These are phyloP conservation scores for Podaxis sp. DNA, from an alignment of 768 basidiomycete genomes.

Conservation along the genomic window DNA sequence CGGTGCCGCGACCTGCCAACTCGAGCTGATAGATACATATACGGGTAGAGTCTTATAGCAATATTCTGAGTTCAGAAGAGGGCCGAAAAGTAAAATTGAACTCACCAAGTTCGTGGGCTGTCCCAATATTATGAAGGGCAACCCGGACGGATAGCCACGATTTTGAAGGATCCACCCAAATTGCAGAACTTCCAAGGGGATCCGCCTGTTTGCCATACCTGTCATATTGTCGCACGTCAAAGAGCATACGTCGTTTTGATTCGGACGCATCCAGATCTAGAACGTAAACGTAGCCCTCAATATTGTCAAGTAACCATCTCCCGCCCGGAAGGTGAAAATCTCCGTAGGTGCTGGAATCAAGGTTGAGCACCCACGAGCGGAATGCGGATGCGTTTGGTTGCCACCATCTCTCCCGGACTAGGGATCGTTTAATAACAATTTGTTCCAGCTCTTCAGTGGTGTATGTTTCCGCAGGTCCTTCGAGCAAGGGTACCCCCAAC, in stretches of 20 bases:
- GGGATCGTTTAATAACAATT: neutral
- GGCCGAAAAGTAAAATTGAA: neutral
- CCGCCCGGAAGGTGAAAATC: neutral
- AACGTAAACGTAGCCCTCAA: neutral
- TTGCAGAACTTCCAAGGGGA: neutral
- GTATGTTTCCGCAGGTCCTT: neutral
- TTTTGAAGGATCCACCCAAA: neutral
- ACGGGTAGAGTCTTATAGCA: neutral
- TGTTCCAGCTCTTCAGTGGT: neutral
- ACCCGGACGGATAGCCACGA: neutral
- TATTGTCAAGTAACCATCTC: neutral
- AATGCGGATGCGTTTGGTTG: neutral
- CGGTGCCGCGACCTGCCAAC: neutral
- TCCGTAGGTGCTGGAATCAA: neutral
- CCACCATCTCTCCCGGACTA: neutral
- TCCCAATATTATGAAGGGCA: neutral
- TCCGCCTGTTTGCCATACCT: neutral
- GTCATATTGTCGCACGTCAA: neutral
- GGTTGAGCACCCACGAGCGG: neutral
- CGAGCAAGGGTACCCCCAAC: neutral
- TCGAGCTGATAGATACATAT: neutral
- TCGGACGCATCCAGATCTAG: neutral
- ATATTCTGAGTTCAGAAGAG: neutral
- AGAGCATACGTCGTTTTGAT: neutral
- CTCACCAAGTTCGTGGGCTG: neutral